Percentiles rank a stretch among this genome's conserved stretches.
These are phyloP conservation scores for Verticillium alfalfae DNA, from an alignment of 2,329 filamentous ascomycete genomes.

Conservation along the genomic window DNA sequence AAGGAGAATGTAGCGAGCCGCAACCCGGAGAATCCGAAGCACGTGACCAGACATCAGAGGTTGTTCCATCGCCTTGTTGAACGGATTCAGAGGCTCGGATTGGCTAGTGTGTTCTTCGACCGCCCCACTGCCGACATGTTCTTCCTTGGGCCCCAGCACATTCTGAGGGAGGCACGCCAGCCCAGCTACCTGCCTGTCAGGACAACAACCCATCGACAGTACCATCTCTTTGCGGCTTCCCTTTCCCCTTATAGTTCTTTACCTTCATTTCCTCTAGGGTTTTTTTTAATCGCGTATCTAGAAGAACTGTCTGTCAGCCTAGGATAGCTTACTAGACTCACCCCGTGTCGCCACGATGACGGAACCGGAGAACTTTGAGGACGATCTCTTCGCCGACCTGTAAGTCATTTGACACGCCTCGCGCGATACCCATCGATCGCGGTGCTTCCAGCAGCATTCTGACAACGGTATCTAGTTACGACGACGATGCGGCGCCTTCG, in stretches of 20 bases:
- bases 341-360: conserved; percentile 51
- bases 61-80: neutral
- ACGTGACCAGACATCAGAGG: neutral
- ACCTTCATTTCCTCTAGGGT: neutral
- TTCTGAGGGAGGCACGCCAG: neutral
- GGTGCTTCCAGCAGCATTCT: neutral
- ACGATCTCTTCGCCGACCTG: conserved; percentile 95
- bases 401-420: conserved; percentile 39
- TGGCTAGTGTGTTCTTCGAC: neutral
- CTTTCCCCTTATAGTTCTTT: neutral
- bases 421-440: conserved; percentile 14
- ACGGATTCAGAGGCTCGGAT: neutral
- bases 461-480: conserved; percentile 43
- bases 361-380: conserved; percentile 77
- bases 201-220: neutral
- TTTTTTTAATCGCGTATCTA: neutral
- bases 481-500: conserved; percentile 54
- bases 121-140: neutral
- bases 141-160: neutral
- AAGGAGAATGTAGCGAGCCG: neutral
- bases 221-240: neutral
- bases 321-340: neutral
- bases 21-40: neutral
- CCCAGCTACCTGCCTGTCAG: neutral
- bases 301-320: neutral